Evolutionary conservation across 352 stramenopile genomes (phyloP).

Genomic region (Pythium pectinolyticum): DNA sequence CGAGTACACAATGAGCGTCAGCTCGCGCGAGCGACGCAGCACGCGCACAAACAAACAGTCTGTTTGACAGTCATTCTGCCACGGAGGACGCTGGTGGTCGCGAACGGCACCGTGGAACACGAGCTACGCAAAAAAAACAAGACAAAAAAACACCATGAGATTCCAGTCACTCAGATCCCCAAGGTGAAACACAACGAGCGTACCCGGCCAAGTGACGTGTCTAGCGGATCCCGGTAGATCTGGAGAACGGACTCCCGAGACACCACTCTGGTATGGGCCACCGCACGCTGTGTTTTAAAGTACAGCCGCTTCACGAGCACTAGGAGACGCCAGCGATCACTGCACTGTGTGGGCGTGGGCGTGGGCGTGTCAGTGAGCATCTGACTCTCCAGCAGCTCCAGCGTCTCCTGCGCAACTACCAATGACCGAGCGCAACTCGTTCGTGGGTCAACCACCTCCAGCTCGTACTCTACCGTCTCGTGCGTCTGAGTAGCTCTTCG

Average conservation of each 20-base stretch:
- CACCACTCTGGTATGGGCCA: neutral
- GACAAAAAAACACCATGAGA: neutral
- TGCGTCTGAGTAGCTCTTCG: neutral
- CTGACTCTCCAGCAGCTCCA: constrained; percentile 11
- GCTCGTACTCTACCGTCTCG: neutral
- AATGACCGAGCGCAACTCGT: constrained; percentile 16
- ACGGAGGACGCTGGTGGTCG: too few species aligned
- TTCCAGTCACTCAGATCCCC: neutral
- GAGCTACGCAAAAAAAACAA: constrained; percentile 6
- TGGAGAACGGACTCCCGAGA: neutral
- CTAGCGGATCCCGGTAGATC: constrained; percentile 22
- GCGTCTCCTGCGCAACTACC: neutral
- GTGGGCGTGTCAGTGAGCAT: neutral
- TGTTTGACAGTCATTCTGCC: too few species aligned
- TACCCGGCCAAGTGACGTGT: constrained; percentile 28
- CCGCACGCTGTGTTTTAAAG: neutral
- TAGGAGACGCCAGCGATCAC: constrained; percentile 17
- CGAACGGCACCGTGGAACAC: constrained; percentile 20
- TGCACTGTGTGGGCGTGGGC: neutral
- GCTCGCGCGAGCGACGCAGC: constrained; percentile 31
- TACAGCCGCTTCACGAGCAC: constrained; percentile 15
- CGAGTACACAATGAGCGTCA: constrained; percentile 46
- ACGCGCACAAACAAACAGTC: constrained; percentile 31
- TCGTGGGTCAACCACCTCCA: constrained; percentile 32
- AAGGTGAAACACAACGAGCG: neutral